Conservation (phyloP, 108 stramenopile genomes). For the Stephanodiscus minutulus region DNA sequence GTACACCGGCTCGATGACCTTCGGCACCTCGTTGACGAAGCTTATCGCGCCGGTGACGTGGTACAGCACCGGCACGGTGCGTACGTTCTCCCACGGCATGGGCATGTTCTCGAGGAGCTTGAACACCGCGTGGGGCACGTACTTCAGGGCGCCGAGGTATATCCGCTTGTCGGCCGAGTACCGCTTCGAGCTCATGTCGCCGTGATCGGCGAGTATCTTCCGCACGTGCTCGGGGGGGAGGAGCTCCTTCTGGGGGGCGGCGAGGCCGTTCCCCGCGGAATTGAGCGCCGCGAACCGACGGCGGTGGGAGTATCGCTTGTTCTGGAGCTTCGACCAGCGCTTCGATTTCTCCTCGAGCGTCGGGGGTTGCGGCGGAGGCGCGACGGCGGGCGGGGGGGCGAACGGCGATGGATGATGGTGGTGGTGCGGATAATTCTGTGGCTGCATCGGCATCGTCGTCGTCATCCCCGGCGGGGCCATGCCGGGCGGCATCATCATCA, state of each 20-base stretch:
- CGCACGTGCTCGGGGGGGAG: constrained; percentile 95
- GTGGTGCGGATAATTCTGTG: constrained; percentile 14
- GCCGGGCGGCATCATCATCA: constrained; percentile 51
- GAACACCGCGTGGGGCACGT: constrained; percentile 97
- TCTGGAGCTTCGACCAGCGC: constrained; percentile 86
- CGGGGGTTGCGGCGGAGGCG: constrained; percentile 15
- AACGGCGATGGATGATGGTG: constrained; percentile 18
- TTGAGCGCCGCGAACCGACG: constrained; percentile 56
- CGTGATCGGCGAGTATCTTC: constrained; percentile 98
- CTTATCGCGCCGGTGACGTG: constrained; percentile 98
- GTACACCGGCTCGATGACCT: constrained; percentile 98
- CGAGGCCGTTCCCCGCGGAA: constrained; percentile 31
- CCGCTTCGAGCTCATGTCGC: constrained; percentile 98
- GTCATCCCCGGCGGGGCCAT: constrained; percentile 47
- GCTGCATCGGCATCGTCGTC: constrained; percentile 1
- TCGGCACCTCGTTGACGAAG: constrained; percentile 98
- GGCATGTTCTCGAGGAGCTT: constrained; percentile 99
- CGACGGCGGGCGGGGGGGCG: constrained; percentile 19
- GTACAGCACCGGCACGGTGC: constrained; percentile 95
- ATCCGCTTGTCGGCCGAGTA: constrained; percentile 96
- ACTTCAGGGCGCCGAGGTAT: constrained; percentile 99
- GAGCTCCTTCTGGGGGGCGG: constrained; percentile 88
- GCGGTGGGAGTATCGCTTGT: constrained; percentile 77
- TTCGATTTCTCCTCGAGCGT: constrained; percentile 80
- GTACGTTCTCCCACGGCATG: constrained; percentile 96